Evolutionary conservation across 2,329 filamentous ascomycete genomes (phyloP).

Genomic region (Cordyceps pruinosa): DNA sequence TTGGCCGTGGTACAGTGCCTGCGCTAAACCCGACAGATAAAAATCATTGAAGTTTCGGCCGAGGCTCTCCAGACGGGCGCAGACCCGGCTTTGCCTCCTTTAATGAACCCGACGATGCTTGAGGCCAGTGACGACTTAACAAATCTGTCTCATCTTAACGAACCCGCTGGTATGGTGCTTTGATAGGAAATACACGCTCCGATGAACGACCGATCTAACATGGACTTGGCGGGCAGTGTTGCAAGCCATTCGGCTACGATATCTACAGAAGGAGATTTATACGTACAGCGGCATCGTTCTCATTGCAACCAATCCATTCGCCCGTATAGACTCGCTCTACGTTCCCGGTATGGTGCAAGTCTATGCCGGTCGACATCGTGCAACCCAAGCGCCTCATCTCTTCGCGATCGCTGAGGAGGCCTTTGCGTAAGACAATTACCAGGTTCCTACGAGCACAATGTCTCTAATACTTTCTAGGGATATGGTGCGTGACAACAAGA

Average conservation of each 20-base stretch:
- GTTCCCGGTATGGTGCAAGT: constrained; percentile 99
- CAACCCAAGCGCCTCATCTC: constrained; percentile 92
- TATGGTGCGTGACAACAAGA: constrained; percentile 92
- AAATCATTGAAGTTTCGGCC: constrained; percentile 69
- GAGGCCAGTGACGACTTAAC: constrained; percentile 98
- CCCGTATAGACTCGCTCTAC: constrained; percentile 93
- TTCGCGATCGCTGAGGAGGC: constrained; percentile 99
- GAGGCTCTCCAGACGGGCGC: constrained; percentile 71
- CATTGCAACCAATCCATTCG: constrained; percentile 97
- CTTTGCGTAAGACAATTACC: constrained; percentile 65
- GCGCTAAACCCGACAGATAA: constrained; percentile 49
- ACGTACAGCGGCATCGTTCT: constrained; percentile 98
- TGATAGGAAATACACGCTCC: background rate
- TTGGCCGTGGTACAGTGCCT: constrained; percentile 1
- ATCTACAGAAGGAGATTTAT: constrained; percentile 98
- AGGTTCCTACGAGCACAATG: background rate
- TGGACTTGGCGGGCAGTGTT: constrained; percentile 54
- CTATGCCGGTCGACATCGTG: constrained; percentile 93
- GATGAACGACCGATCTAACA: constrained; percentile 18
- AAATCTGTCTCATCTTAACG: constrained; percentile 94
- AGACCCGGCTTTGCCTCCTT: constrained; percentile 72
- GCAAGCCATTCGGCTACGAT: constrained; percentile 94
- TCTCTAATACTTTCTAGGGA: constrained; percentile 57
- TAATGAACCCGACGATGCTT: constrained; percentile 98
- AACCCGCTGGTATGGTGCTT: constrained; percentile 72